Conservation (phyloP, 805 yeast species). For the Ogataea pini region DNA sequence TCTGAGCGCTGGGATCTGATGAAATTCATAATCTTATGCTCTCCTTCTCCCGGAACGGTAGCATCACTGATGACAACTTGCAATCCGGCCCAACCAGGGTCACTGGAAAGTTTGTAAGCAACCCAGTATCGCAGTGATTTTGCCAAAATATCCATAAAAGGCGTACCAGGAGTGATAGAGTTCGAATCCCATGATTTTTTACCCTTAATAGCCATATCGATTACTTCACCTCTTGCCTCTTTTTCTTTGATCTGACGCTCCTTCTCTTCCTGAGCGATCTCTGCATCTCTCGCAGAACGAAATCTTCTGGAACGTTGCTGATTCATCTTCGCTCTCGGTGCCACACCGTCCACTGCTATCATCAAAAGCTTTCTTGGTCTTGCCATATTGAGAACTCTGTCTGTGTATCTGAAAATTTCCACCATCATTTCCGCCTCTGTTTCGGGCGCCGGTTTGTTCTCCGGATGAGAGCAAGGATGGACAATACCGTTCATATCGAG, state of each 20-base stretch:
- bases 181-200: slow-evolving; percentile 92
- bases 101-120: slow-evolving; percentile 80
- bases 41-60: slow-evolving; percentile 99
- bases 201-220: slow-evolving; percentile 72
- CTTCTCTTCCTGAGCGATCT: slow-evolving; percentile 70
- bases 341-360: slow-evolving; percentile 99
- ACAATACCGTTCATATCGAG: slow-evolving; percentile 99
- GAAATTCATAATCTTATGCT: slow-evolving; percentile 96
- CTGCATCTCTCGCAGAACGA: slow-evolving; percentile 88
- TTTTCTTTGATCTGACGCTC: slow-evolving; percentile 59
- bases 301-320: slow-evolving; percentile 95
- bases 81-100: slow-evolving; percentile 90
- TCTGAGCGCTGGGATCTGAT: slow-evolving; percentile 87
- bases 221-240: slow-evolving; percentile 66
- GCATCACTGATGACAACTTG: slow-evolving; percentile 94
- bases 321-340: slow-evolving; percentile 97
- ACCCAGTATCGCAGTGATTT: slow-evolving; percentile 86
- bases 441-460: slow-evolving; percentile 91
- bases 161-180: slow-evolving; percentile 98
- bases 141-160: slow-evolving; percentile 92
- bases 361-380: slow-evolving; percentile 88
- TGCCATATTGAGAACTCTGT: slow-evolving; percentile 89
- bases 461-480: slow-evolving; percentile 99
- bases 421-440: slow-evolving; percentile 96
- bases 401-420: slow-evolving; percentile 90